phyloP scores from a whole-genome alignment of 768 basidiomycete genomes.

The Boletus pseudo-olivaceus region DNA sequence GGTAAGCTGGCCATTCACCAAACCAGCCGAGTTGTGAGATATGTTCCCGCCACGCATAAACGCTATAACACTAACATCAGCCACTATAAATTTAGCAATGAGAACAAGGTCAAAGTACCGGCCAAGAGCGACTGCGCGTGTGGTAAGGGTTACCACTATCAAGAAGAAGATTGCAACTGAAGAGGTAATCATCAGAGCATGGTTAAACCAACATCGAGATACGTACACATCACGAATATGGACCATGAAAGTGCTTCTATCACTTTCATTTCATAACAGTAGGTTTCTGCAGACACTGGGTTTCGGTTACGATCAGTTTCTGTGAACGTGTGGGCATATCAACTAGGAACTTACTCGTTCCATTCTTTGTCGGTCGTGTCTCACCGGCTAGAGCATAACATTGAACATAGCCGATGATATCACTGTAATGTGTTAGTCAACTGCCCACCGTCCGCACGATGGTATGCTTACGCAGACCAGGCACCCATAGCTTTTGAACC shows the following conservation, averaged over 20 bases:
- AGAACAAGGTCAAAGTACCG: constrained; percentile 18
- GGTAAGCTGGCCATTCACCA: constrained; percentile 63
- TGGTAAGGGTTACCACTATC: constrained; percentile 55
- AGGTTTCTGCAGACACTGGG: constrained; percentile 53
- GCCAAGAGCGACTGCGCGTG: constrained; percentile 32
- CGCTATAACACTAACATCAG: constrained; percentile 9
- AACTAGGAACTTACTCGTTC: constrained; percentile 43
- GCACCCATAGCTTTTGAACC: constrained; percentile 59
- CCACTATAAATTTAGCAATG: background rate
- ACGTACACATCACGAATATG: constrained; percentile 52
- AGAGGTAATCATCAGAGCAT: background rate
- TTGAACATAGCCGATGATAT: constrained; percentile 63
- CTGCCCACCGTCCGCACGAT: background rate
- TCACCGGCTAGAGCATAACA: constrained; percentile 50
- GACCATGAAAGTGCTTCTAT: constrained; percentile 79
- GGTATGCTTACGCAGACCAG: constrained; percentile 59
- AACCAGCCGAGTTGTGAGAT: constrained; percentile 72
- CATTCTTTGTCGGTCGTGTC: constrained; percentile 47
- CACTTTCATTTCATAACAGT: constrained; percentile 78
- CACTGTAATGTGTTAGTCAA: constrained; percentile 38
- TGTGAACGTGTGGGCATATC: background rate
- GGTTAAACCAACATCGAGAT: constrained; percentile 1
- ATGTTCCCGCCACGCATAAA: constrained; percentile 33
- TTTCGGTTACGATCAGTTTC: constrained; percentile 3
- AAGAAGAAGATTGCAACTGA: constrained; percentile 49